phyloP scores from a whole-genome alignment of 495 filamentous ascomycete genomes.

The Annulohypoxylon moriforme region DNA sequence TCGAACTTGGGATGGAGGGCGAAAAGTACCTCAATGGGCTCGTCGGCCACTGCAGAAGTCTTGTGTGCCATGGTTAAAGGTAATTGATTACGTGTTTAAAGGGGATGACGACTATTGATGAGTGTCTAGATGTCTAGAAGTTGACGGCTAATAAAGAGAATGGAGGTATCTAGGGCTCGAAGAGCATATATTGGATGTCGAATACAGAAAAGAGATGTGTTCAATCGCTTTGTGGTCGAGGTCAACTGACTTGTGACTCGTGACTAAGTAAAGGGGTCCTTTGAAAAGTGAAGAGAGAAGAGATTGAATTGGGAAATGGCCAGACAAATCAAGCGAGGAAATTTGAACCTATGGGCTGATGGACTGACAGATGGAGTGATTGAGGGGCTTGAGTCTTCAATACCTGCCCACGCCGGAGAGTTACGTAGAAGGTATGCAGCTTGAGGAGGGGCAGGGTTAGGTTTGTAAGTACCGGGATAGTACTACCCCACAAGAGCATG shows the following conservation, averaged over 20 bases:
- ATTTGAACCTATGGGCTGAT: constrained; percentile 42
- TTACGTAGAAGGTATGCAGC: constrained; percentile 37
- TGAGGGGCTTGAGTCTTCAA: constrained; percentile 43
- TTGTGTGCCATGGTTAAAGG: constrained; percentile 61
- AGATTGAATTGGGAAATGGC: constrained; percentile 34
- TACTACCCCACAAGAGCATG: constrained; percentile 39
- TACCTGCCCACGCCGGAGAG: constrained; percentile 42
- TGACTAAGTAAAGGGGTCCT: neutral
- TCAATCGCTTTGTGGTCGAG: constrained; percentile 39
- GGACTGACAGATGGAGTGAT: constrained; percentile 45
- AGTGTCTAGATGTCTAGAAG: constrained; percentile 7
- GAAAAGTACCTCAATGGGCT: constrained; percentile 64
- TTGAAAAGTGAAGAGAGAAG: constrained; percentile 26
- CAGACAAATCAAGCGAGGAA: constrained; percentile 37
- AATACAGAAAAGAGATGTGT: constrained; percentile 26
- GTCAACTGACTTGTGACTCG: constrained; percentile 6
- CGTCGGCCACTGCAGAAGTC: constrained; percentile 59
- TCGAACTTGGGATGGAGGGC: constrained; percentile 63
- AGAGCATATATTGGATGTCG: constrained; percentile 22
- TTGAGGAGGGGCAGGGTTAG: constrained; percentile 33
- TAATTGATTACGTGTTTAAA: constrained; percentile 31
- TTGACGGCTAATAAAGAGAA: constrained; percentile 13
- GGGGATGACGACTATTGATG: neutral
- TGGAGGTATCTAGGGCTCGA: constrained; percentile 9
- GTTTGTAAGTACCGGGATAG: constrained; percentile 26